Conservation (phyloP, 2,329 filamentous ascomycete species). For the Teratosphaeria nubilosa region DNA sequence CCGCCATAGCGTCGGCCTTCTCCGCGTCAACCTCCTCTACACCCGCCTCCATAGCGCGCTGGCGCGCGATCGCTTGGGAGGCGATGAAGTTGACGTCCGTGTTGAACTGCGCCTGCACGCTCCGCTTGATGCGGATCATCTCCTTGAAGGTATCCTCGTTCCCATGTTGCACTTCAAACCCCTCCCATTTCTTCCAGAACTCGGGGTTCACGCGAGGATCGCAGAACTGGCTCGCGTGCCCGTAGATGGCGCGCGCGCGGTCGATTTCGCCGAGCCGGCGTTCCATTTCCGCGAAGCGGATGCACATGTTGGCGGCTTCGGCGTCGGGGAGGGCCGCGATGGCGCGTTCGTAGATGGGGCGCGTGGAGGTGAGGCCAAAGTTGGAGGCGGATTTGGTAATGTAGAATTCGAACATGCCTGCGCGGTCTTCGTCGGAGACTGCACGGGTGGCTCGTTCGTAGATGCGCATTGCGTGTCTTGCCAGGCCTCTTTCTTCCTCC, state of each 20-base stretch:
- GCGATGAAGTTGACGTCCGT: constrained; percentile 99
- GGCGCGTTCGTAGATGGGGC: constrained; percentile 91
- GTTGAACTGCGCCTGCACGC: constrained; percentile 95
- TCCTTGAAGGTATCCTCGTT: constrained; percentile 99
- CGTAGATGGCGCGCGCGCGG: constrained; percentile 87
- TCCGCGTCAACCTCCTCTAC: constrained; percentile 36
- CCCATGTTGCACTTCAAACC: constrained; percentile 93
- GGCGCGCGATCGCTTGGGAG: constrained; percentile 80
- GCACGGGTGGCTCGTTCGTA: constrained; percentile 94
- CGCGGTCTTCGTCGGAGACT: constrained; percentile 85
- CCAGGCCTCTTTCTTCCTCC: constrained; percentile 89
- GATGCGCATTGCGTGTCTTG: constrained; percentile 95
- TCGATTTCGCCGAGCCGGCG: constrained; percentile 86
- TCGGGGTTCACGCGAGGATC: constrained; percentile 73
- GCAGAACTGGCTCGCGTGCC: constrained; percentile 93
- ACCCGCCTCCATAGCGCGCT: constrained; percentile 44
- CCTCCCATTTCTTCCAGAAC: constrained; percentile 96
- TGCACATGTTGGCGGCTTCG: constrained; percentile 94
- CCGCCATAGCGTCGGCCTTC: constrained; percentile 74
- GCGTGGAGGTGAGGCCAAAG: constrained; percentile 88
- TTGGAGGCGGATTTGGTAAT: constrained; percentile 98
- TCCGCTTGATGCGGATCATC: constrained; percentile 95
- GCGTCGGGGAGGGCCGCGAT: constrained; percentile 86
- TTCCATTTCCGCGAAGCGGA: constrained; percentile 98
- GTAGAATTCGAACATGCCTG: constrained; percentile 99